A percentile compares a stretch with the other conserved stretches of the same genome.
Conservation (phyloP, 2,329 filamentous ascomycete genomes). For the Aspergillus fructus region DNA sequence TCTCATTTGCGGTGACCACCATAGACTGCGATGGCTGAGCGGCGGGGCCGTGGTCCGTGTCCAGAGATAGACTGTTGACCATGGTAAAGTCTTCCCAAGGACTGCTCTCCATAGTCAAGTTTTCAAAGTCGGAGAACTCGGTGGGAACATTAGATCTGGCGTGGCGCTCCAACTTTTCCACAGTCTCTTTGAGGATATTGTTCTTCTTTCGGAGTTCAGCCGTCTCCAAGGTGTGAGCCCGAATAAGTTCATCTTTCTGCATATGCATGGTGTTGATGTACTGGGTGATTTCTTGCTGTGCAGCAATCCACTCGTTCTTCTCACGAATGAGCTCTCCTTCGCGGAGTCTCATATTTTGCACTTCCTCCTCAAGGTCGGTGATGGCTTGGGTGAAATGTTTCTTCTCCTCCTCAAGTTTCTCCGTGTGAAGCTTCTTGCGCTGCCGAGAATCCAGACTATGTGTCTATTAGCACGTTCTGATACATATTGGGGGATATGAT, state of each 20-base stretch:
- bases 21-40: conserved; percentile 26
- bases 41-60: conserved; percentile 34
- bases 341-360: conserved; percentile 66
- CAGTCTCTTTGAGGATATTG: conserved; percentile 70
- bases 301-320: conserved; percentile 64
- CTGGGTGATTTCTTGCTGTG: conserved; percentile 72
- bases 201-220: conserved; percentile 92
- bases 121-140: conserved; percentile 79
- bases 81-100: conserved; percentile 82
- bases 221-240: conserved; percentile 83
- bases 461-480: conserved; percentile 7
- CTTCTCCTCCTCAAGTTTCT: conserved; percentile 95
- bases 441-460: conserved; percentile 88
- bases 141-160: conserved; percentile 55
- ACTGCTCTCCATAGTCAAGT: conserved; percentile 71
- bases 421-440: conserved; percentile 97
- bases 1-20: conserved; percentile 44
- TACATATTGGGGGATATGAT: conserved; percentile 20
- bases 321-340: conserved; percentile 51
- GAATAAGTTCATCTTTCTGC: conserved; percentile 90
- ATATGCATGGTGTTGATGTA: conserved; percentile 74
- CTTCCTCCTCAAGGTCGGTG: conserved; percentile 73
- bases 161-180: conserved; percentile 49
- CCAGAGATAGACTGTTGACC: conserved; percentile 60
- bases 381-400: conserved; percentile 81